These are phyloP conservation scores for Allomyces arbusculus DNA, from an alignment of 192 early-diverging fungal species.

Conservation along the genomic window DNA sequence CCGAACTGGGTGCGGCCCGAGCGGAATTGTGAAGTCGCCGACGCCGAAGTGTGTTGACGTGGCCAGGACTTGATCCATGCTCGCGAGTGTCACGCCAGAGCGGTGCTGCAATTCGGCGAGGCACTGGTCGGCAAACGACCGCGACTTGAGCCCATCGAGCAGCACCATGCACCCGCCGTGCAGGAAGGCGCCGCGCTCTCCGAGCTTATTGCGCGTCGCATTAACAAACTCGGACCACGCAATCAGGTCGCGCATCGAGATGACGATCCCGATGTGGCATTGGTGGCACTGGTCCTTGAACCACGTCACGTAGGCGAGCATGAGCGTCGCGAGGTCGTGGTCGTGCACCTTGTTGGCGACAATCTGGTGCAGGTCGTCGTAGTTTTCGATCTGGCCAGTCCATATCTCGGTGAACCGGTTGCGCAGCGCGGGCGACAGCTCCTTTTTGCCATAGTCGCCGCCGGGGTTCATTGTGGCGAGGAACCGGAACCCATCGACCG, in stretches of 20 bases:
- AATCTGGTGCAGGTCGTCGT: constrained; percentile 43
- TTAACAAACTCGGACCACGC: constrained; percentile 79
- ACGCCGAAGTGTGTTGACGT: constrained; percentile 36
- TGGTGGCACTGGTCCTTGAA: background rate
- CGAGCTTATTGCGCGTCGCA: constrained; percentile 22
- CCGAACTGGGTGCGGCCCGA: constrained; percentile 24
- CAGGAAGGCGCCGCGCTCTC: constrained; percentile 31
- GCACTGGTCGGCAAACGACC: background rate
- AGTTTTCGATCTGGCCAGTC: constrained; percentile 69
- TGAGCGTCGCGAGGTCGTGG: background rate
- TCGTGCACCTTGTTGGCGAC: constrained; percentile 10
- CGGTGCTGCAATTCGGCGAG: background rate
- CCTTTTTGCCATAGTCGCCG: constrained; percentile 97
- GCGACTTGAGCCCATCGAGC: constrained; percentile 49
- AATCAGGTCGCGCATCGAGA: constrained; percentile 61
- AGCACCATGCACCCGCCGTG: constrained; percentile 84
- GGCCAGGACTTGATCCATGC: background rate
- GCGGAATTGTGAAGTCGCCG: constrained; percentile 57
- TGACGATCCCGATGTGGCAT: background rate
- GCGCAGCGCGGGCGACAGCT: constrained; percentile 85
- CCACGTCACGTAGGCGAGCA: background rate
- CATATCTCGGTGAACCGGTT: constrained; percentile 98
- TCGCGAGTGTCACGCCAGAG: background rate
- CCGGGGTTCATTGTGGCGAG: constrained; percentile 99
- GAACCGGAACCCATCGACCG: constrained; percentile 59